Percentiles rank a stretch among this genome's conserved stretches.
Conservation (phyloP, 495 filamentous ascomycete species). For the Neohortaea acidophila region DNA sequence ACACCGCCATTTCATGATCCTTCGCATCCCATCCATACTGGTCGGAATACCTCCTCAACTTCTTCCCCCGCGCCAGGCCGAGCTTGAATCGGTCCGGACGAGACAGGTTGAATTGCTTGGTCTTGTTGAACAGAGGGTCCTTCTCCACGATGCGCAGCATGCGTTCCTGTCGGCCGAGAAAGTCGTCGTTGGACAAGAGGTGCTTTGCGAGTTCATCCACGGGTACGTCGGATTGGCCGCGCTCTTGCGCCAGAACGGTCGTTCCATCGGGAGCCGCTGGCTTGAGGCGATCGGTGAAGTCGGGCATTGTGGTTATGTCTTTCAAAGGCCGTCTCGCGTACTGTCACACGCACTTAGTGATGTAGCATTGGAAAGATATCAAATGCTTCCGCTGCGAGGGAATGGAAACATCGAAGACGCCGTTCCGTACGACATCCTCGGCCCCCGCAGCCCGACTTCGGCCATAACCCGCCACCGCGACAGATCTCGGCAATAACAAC, state of each 20-base stretch:
- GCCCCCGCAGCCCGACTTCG: too few species aligned
- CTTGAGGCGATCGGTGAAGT: slow-evolving; percentile 34
- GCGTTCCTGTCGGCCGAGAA: slow-evolving; percentile 30
- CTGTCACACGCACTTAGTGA: too few species aligned
- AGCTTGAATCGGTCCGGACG: slow-evolving; percentile 34
- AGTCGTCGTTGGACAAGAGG: slow-evolving; percentile 28
- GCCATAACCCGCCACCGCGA: too few species aligned
- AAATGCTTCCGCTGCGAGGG: too few species aligned
- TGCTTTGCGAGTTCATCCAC: slow-evolving; percentile 29
- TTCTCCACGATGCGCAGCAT: slow-evolving; percentile 27
- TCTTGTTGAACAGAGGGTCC: slow-evolving; percentile 31
- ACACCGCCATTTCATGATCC: slow-evolving; percentile 33
- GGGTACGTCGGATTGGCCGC: slow-evolving; percentile 26
- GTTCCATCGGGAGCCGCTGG: slow-evolving; percentile 28
- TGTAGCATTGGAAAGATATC: too few species aligned
- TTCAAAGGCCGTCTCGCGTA: too few species aligned
- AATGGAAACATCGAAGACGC: too few species aligned
- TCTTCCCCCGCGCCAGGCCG: slow-evolving; percentile 34
- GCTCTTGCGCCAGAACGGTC: slow-evolving; percentile 28
- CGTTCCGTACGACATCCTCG: too few species aligned
- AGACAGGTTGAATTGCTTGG: slow-evolving; percentile 31
- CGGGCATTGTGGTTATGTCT: slow-evolving; percentile 27
- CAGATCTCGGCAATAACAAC: too few species aligned
- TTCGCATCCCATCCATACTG: slow-evolving; percentile 29
- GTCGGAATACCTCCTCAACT: slow-evolving; percentile 28